Conservation (phyloP, 179 eudicot genomes). For the Silene noctiflora region DNA sequence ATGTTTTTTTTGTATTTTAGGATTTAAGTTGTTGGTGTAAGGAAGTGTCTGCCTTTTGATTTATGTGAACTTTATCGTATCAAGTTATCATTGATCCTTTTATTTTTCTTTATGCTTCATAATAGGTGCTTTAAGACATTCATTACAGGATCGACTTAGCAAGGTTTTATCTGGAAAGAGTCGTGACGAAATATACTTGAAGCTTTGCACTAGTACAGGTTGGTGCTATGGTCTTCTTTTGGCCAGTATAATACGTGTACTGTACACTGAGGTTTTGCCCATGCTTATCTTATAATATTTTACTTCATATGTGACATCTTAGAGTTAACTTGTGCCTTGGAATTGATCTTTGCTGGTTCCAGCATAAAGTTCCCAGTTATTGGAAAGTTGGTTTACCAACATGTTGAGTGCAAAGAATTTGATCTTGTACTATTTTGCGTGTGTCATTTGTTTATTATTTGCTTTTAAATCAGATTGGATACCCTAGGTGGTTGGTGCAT, state of each 20-base stretch:
- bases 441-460: background rate
- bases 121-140: conserved; percentile 95
- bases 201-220: conserved; percentile 97
- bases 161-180: conserved; percentile 71
- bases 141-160: conserved; percentile 93
- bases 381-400: background rate
- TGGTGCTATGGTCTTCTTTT: conserved; percentile 15
- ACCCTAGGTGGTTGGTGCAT: background rate
- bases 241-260: background rate
- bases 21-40: background rate
- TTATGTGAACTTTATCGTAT: background rate
- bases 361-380: too few species aligned
- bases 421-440: background rate
- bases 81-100: background rate
- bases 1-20: background rate
- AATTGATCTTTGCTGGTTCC: too few species aligned
- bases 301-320: too few species aligned
- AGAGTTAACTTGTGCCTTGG: too few species aligned
- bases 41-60: background rate
- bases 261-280: background rate
- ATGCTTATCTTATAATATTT: background rate
- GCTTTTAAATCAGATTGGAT: background rate
- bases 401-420: background rate
- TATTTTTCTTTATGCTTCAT: conserved; percentile 25
- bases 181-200: conserved; percentile 83